Evolutionary conservation across 2,329 filamentous ascomycete species (phyloP).

Genomic region (Cercospora sp.): DNA sequence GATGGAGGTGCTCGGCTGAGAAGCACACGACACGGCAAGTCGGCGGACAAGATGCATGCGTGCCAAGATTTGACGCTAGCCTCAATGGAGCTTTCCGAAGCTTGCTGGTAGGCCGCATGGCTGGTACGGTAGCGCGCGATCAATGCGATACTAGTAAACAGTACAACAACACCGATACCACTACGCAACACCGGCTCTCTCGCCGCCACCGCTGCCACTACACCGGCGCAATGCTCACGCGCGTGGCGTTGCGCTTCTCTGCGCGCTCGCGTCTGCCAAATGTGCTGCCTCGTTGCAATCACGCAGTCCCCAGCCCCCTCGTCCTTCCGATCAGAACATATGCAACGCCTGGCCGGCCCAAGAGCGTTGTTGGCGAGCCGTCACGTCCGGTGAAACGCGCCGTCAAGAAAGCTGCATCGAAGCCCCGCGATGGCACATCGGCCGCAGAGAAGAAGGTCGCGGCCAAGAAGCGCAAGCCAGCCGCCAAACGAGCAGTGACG

Average conservation of each 20-base stretch:
- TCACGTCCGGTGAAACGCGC: conserved; percentile 35
- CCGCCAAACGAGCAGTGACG: conserved; percentile 26
- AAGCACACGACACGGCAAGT: background rate
- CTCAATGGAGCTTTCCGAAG: background rate
- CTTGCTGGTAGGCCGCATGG: background rate
- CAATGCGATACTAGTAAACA: background rate
- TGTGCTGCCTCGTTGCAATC: background rate
- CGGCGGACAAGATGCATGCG: background rate
- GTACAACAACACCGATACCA: conserved; percentile 1
- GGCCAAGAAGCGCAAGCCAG: conserved; percentile 24
- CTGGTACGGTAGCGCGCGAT: conserved; percentile 9
- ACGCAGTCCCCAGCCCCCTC: conserved; percentile 14
- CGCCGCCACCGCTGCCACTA: background rate
- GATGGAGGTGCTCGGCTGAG: background rate
- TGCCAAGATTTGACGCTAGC: background rate
- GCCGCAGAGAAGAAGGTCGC: conserved; percentile 29
- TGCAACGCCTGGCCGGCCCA: conserved; percentile 36
- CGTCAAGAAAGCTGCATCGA: conserved; percentile 31
- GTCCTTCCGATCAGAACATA: conserved; percentile 26
- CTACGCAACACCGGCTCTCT: background rate
- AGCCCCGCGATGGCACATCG: conserved; percentile 22
- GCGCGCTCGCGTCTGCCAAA: conserved; percentile 25
- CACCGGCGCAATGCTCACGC: conserved; percentile 26
- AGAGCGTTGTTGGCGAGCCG: conserved; percentile 37
- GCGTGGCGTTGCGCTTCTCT: conserved; percentile 29